phyloP scores from a whole-genome alignment of 768 basidiomycete species.

The Leccinum truebloodii region DNA sequence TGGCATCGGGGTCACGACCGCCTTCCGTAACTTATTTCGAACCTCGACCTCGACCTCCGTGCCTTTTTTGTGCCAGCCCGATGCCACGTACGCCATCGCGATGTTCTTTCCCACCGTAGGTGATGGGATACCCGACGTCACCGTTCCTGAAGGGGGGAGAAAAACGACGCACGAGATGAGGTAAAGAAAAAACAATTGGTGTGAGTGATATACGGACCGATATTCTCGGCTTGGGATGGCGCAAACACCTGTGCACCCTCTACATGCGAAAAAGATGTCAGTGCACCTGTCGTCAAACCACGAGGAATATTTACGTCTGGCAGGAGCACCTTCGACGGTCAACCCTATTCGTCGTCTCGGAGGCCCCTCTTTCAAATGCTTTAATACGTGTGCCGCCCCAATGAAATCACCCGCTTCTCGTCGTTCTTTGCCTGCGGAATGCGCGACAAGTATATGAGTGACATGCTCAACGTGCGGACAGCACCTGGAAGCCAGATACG shows the following conservation, averaged over 20 bases:
- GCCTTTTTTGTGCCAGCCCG: constrained; percentile 88
- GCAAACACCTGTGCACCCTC: constrained; percentile 80
- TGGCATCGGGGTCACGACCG: constrained; percentile 80
- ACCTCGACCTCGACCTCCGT: constrained; percentile 85
- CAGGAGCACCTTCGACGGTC: constrained; percentile 81
- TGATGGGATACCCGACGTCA: constrained; percentile 96
- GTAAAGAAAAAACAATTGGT: constrained; percentile 2
- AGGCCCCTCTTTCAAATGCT: constrained; percentile 80
- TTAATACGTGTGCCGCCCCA: constrained; percentile 70
- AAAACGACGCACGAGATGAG: constrained; percentile 21
- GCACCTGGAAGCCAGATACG: constrained; percentile 24
- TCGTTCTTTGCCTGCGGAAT: constrained; percentile 72
- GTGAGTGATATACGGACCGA: constrained; percentile 50
- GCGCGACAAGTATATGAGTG: neutral
- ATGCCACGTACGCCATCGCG: constrained; percentile 90
- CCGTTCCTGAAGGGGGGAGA: constrained; percentile 42
- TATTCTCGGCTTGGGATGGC: constrained; percentile 50
- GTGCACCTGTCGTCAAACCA: neutral
- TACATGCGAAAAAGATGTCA: constrained; percentile 27
- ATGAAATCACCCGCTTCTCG: constrained; percentile 72
- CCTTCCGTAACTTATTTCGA: constrained; percentile 75
- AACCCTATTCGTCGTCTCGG: constrained; percentile 78
- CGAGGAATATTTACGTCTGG: constrained; percentile 57
- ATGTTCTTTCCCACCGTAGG: constrained; percentile 89
- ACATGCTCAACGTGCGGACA: neutral